Percentiles rank a stretch among this genome's conserved stretches.
phyloP scores from a whole-genome alignment of 495 filamentous ascomycete genomes.

The Penicillium waksmanii region DNA sequence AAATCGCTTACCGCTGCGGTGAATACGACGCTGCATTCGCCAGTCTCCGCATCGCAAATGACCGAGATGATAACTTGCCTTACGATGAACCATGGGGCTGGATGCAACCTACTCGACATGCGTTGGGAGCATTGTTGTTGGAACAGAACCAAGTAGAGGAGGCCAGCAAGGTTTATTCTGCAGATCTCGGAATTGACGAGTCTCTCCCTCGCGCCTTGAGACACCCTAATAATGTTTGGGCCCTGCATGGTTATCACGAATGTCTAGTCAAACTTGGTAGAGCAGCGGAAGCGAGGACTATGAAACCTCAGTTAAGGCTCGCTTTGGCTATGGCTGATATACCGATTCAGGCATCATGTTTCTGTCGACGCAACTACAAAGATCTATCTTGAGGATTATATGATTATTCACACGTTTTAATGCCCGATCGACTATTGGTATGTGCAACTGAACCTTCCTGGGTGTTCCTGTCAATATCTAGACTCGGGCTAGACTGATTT shows the following conservation, averaged over 20 bases:
- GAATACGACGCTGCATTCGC: slow-evolving; percentile 58
- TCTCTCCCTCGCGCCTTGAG: slow-evolving; percentile 59
- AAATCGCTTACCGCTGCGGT: slow-evolving; percentile 65
- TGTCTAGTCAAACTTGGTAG: slow-evolving; percentile 58
- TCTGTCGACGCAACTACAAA: slow-evolving; percentile 49
- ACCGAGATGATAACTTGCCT: slow-evolving; percentile 57
- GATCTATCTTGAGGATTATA: not conserved
- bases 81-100: slow-evolving; percentile 74
- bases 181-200: slow-evolving; percentile 62
- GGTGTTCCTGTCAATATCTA: not conserved
- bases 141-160: slow-evolving; percentile 62
- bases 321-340: slow-evolving; percentile 62
- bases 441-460: not conserved
- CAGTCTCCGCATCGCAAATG: slow-evolving; percentile 55
- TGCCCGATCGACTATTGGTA: not conserved
- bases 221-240: slow-evolving; percentile 71
- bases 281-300: slow-evolving; percentile 49
- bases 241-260: slow-evolving; percentile 67
- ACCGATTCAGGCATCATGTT: slow-evolving; percentile 62
- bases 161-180: slow-evolving; percentile 58
- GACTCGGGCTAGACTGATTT: too few relatives aligned
- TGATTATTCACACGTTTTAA: not conserved
- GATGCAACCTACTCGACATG: slow-evolving; percentile 71
- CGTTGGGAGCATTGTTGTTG: slow-evolving; percentile 63
- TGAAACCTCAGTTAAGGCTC: slow-evolving; percentile 52